Percentiles rank a stretch among this genome's conserved stretches.
phyloP scores from a whole-genome alignment of 2,329 filamentous ascomycete species.

The Botryotinia calthae region DNA sequence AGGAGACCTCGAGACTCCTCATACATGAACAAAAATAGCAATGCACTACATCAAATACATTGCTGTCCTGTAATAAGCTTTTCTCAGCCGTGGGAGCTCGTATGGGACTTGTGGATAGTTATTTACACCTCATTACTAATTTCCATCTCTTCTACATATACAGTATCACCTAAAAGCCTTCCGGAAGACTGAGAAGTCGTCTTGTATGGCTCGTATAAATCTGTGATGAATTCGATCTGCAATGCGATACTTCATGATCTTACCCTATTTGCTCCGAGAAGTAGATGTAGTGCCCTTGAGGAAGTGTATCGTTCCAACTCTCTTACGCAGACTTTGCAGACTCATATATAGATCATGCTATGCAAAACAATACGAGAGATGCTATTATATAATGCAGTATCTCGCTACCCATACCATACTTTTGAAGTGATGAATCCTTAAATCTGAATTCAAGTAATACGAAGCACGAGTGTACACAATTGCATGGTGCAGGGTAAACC shows the following conservation, averaged over 20 bases:
- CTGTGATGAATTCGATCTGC: background rate
- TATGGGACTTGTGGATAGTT: too few relatives aligned
- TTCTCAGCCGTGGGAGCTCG: fast-evolving
- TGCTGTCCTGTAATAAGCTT: too few relatives aligned
- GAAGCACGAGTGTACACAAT: fast-evolving
- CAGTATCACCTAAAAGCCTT: background rate
- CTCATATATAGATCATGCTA: background rate
- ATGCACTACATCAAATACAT: too few relatives aligned
- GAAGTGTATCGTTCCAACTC: background rate
- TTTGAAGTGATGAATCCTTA: fast-evolving
- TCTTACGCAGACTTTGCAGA: background rate
- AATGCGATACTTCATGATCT: background rate
- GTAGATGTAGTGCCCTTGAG: background rate
- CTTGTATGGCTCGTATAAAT: too few relatives aligned
- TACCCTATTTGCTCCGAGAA: background rate
- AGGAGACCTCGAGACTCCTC: too few relatives aligned
- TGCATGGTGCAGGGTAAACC: fast-evolving
- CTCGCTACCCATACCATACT: fast-evolving
- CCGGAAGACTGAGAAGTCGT: fast-evolving
- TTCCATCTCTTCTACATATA: background rate
- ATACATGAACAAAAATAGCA: too few relatives aligned
- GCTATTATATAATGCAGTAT: background rate
- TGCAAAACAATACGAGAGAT: fast-evolving
- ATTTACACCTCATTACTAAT: background rate
- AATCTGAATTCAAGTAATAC: background rate